Conservation (phyloP, 257 asterid species). For the Forsythia suspensa region DNA sequence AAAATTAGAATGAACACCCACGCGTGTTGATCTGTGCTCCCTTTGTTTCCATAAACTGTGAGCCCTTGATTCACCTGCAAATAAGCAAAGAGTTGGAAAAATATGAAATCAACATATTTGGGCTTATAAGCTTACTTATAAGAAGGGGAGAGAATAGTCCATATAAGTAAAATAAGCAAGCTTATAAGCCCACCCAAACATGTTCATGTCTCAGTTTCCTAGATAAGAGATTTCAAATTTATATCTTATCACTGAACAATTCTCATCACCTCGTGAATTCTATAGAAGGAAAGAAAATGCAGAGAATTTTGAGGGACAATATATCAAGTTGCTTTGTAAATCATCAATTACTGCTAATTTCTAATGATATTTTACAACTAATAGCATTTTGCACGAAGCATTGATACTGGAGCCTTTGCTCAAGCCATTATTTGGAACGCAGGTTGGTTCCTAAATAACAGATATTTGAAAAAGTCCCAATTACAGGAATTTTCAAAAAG, state of each 20-base stretch:
- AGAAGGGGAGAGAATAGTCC: too few relatives aligned
- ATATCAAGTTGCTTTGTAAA: background rate
- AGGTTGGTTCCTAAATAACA: background rate
- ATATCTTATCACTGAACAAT: background rate
- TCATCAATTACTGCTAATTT: background rate
- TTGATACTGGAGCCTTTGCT: background rate
- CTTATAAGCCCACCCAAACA: too few relatives aligned
- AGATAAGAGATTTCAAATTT: background rate
- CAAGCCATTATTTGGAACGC: background rate
- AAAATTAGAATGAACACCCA: conserved; percentile 38
- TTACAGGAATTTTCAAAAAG: background rate
- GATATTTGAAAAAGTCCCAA: background rate
- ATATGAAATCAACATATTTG: conserved; percentile 2
- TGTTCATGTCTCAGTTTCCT: conserved; percentile 1
- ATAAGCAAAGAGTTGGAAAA: conserved; percentile 7
- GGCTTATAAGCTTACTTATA: too few relatives aligned
- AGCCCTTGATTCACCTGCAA: conserved; percentile 94
- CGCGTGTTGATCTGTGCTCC: conserved; percentile 99
- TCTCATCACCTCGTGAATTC: background rate
- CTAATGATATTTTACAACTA: background rate
- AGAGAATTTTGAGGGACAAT: background rate
- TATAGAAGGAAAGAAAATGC: conserved; percentile 5
- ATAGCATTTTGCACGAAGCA: background rate
- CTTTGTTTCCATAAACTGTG: conserved; percentile 96
- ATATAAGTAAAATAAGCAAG: too few relatives aligned